These are phyloP conservation scores for Carex arenaria DNA, from an alignment of 202 grass and related monocot genomes.

Conservation along the genomic window DNA sequence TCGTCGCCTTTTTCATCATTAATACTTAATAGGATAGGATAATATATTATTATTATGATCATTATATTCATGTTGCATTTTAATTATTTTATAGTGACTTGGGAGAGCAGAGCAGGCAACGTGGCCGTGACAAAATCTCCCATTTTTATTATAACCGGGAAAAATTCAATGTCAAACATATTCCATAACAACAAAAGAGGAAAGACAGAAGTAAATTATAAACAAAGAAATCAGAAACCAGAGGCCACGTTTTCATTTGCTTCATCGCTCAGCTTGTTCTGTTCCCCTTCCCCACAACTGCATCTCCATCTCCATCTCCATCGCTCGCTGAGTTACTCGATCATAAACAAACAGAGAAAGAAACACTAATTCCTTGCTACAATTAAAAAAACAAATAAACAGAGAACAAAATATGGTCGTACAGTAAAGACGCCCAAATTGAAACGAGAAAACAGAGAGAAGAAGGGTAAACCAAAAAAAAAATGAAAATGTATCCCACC, in stretches of 20 bases:
- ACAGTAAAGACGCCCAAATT: conserved; percentile 1
- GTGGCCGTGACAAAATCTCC: conserved; percentile 1
- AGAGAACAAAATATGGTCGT: conserved; percentile 9
- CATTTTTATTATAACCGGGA: conserved; percentile 4
- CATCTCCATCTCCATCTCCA: background rate
- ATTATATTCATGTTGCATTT: background rate
- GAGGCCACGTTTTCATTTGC: conserved; percentile 19
- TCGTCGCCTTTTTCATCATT: background rate
- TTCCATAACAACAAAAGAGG: background rate
- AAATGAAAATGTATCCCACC: background rate
- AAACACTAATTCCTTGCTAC: background rate
- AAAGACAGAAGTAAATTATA: background rate
- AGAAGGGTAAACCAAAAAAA: background rate
- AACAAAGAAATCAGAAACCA: conserved; percentile 24
- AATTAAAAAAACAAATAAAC: background rate
- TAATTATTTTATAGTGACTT: no score
- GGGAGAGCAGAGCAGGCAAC: background rate
- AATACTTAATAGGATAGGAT: background rate
- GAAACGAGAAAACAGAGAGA: background rate
- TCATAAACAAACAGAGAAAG: background rate
- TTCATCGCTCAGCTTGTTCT: background rate
- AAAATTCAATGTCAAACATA: background rate
- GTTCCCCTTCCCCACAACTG: background rate
- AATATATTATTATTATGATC: no score
- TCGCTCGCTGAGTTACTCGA: background rate